Percentiles rank a stretch among this genome's conserved stretches.
Conservation (phyloP, 352 stramenopile genomes). For the Phytophthora constricta region DNA sequence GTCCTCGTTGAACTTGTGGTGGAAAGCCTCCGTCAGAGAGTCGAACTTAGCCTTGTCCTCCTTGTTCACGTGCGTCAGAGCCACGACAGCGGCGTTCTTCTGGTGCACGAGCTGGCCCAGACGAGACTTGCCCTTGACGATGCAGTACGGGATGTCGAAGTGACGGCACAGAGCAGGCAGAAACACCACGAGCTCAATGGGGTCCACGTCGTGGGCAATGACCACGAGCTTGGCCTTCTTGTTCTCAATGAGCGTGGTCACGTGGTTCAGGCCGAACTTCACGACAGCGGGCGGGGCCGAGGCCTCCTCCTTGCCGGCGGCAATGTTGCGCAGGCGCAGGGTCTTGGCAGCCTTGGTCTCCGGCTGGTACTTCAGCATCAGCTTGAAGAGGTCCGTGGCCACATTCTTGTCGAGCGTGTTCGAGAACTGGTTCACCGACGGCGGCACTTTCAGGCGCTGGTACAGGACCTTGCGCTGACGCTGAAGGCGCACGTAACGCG, state of each 20-base stretch:
- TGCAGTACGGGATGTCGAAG: constrained; percentile 99
- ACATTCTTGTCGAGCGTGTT: constrained; percentile 99
- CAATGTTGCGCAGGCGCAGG: constrained; percentile 96
- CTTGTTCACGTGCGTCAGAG: constrained; percentile 97
- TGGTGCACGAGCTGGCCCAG: constrained; percentile 98
- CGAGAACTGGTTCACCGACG: constrained; percentile 99
- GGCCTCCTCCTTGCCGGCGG: constrained; percentile 93
- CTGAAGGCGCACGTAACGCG: constrained; percentile 98
- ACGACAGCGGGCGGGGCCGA: constrained; percentile 91
- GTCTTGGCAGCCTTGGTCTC: constrained; percentile 98
- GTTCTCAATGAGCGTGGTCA: constrained; percentile 98
- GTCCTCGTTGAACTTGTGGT: constrained; percentile 98
- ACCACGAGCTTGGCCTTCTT: constrained; percentile 99
- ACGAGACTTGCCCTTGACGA: constrained; percentile 99
- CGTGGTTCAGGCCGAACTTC: constrained; percentile 99
- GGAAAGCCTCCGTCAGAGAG: constrained; percentile 93
- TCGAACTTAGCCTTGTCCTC: constrained; percentile 98
- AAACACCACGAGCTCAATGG: constrained; percentile 98
- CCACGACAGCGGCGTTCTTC: constrained; percentile 97
- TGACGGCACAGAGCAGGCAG: constrained; percentile 98
- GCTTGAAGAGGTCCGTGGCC: constrained; percentile 97
- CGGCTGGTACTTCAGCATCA: constrained; percentile 99
- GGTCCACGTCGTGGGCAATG: constrained; percentile 99
- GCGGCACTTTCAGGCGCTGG: constrained; percentile 99
- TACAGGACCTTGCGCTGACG: constrained; percentile 99